Percentiles rank a stretch among this genome's conserved stretches.
Evolutionary conservation across 1,139 yeast genomes (phyloP).

Genomic region (Citeromyces hawaiiensis): DNA sequence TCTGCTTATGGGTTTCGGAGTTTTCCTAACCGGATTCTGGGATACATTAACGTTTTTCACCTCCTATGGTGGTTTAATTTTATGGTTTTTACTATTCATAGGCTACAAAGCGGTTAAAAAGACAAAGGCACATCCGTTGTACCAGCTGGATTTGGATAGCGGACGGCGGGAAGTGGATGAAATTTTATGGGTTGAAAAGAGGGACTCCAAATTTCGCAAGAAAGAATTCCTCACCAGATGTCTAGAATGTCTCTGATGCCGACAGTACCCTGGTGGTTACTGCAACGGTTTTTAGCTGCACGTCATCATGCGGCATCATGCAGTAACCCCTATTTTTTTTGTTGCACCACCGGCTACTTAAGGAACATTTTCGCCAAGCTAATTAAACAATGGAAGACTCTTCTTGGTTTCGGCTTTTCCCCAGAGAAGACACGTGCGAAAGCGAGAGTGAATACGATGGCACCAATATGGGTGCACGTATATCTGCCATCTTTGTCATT

Average conservation of each 20-base stretch:
- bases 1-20: conserved; percentile 50
- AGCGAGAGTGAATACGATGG: conserved; percentile 27
- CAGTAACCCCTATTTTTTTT: neutral
- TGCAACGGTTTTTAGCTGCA: neutral
- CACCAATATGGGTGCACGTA: conserved; percentile 42
- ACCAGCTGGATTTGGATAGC: conserved; percentile 50
- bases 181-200: conserved; percentile 4
- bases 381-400: neutral
- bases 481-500: conserved; percentile 62
- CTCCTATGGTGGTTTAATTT: conserved; percentile 41
- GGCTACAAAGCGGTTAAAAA: conserved; percentile 38
- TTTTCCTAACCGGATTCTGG: conserved; percentile 45
- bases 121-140: conserved; percentile 43
- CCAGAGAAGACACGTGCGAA: conserved; percentile 8
- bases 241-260: neutral
- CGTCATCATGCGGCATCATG: neutral
- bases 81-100: conserved; percentile 33
- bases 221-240: neutral
- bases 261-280: neutral
- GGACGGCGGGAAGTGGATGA: conserved; percentile 53
- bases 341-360: neutral
- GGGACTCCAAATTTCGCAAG: neutral
- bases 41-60: conserved; percentile 43
- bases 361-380: neutral
- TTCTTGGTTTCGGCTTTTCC: conserved; percentile 1